These are phyloP conservation scores for Edaphochlamys debaryana DNA, from an alignment of 139 green algal species.

Conservation along the genomic window DNA sequence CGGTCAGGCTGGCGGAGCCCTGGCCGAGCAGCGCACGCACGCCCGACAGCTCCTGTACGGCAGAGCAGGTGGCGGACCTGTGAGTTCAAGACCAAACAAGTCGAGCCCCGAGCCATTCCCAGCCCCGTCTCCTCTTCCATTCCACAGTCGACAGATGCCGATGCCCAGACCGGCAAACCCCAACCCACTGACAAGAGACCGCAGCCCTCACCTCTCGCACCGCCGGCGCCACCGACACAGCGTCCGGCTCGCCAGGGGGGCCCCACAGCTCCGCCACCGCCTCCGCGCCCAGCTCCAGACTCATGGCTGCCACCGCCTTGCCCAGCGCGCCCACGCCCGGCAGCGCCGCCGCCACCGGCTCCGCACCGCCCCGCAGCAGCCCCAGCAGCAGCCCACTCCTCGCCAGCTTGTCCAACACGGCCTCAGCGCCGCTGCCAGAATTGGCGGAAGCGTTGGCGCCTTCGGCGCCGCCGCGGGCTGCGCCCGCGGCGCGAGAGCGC, in stretches of 20 bases:
- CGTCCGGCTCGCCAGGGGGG: neutral
- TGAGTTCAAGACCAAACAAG: too few relatives aligned
- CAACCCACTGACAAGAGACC: too few relatives aligned
- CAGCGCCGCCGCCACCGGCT: neutral
- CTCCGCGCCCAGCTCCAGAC: slow-evolving; percentile 30
- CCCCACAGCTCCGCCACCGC: slow-evolving; percentile 24
- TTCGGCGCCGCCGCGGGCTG: slow-evolving; percentile 22
- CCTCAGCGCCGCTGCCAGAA: neutral
- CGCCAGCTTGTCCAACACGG: slow-evolving; percentile 10
- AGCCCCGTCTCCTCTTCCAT: too few relatives aligned
- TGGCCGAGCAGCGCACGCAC: neutral
- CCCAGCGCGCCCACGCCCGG: neutral
- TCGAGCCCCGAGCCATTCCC: too few relatives aligned
- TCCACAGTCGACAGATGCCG: too few relatives aligned
- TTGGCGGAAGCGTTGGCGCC: neutral
- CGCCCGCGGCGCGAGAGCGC: neutral
- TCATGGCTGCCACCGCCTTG: slow-evolving; percentile 6
- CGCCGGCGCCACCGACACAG: slow-evolving; percentile 5
- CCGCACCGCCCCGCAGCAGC: neutral
- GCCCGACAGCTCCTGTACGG: slow-evolving; percentile 14
- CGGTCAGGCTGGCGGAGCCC: neutral
- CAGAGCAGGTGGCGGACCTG: too few relatives aligned
- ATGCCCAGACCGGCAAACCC: too few relatives aligned
- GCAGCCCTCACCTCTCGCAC: slow-evolving; percentile 13
- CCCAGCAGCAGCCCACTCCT: neutral